phyloP scores from a whole-genome alignment of 768 basidiomycete species.

The Krasilnikovozyma curviuscula region DNA sequence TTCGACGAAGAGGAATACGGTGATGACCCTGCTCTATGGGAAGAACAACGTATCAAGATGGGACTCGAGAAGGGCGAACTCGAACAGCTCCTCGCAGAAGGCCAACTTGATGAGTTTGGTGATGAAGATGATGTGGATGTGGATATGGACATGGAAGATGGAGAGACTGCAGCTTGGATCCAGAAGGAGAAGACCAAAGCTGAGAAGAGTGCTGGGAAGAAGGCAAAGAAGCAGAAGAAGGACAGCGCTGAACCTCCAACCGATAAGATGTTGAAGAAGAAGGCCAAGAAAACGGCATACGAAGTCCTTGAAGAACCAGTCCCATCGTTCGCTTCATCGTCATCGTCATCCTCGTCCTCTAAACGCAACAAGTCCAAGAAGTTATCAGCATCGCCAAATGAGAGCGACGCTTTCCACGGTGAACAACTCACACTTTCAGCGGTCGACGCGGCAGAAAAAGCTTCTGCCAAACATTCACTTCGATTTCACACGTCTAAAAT shows the following conservation, averaged over 20 bases:
- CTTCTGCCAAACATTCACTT: constrained; percentile 56
- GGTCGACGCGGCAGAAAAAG: constrained; percentile 66
- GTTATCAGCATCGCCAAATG: constrained; percentile 4
- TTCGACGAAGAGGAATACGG: constrained; percentile 29
- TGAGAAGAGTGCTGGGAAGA: constrained; percentile 20
- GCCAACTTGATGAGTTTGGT: constrained; percentile 20
- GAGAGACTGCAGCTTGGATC: constrained; percentile 13
- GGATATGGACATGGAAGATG: constrained; percentile 13
- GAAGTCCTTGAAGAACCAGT: constrained; percentile 47
- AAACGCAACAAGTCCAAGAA: too few species aligned
- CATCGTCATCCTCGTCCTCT: too few species aligned
- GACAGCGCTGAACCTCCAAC: constrained; percentile 30
- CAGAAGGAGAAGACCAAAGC: constrained; percentile 20
- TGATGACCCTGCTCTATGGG: constrained; percentile 28
- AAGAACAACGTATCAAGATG: constrained; percentile 17
- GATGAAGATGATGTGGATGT: constrained; percentile 12
- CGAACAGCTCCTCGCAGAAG: constrained; percentile 39
- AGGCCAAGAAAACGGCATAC: constrained; percentile 31
- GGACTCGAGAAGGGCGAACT: constrained; percentile 35
- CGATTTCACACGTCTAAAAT: constrained; percentile 89
- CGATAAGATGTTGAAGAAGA: neutral
- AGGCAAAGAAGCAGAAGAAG: constrained; percentile 14
- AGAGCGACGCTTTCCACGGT: constrained; percentile 38
- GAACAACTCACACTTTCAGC: constrained; percentile 50
- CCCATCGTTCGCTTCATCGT: constrained; percentile 24